A percentile compares a stretch with the other conserved stretches of the same genome.
phyloP scores from a whole-genome alignment of 495 filamentous ascomycete genomes.

The Tetracladium setigerum region DNA sequence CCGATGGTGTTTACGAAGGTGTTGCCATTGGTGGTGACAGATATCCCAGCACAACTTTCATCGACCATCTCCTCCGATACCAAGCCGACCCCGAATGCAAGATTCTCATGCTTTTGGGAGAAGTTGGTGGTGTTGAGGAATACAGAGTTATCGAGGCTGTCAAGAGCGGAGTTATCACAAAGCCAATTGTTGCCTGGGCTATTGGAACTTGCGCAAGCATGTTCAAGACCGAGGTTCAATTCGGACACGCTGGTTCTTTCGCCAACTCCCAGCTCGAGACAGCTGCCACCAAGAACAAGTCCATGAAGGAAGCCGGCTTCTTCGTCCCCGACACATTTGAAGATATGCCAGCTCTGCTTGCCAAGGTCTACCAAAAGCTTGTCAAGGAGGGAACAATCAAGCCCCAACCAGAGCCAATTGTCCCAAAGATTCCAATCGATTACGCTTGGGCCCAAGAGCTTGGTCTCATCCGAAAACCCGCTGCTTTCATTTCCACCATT shows the following conservation, averaged over 20 bases:
- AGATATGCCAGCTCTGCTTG: slow-evolving; percentile 74
- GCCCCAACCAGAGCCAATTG: slow-evolving; percentile 79
- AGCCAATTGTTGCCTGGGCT: slow-evolving; percentile 98
- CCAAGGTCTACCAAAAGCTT: slow-evolving; percentile 74
- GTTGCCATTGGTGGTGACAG: slow-evolving; percentile 98
- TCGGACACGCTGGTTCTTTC: slow-evolving; percentile 96
- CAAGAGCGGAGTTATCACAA: slow-evolving; percentile 87
- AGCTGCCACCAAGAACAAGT: slow-evolving; percentile 89
- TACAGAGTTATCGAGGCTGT: slow-evolving; percentile 99
- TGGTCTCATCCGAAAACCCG: slow-evolving; percentile 97
- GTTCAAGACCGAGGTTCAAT: slow-evolving; percentile 99
- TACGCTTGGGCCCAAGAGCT: slow-evolving; percentile 99
- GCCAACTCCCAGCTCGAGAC: slow-evolving; percentile 99
- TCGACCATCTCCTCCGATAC: slow-evolving; percentile 94
- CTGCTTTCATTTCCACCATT: slow-evolving; percentile 99
- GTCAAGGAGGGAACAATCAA: slow-evolving; percentile 76
- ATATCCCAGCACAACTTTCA: slow-evolving; percentile 98
- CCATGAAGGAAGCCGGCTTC: slow-evolving; percentile 91
- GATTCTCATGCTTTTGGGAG: slow-evolving; percentile 90
- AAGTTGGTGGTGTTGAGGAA: slow-evolving; percentile 98
- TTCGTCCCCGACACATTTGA: slow-evolving; percentile 94
- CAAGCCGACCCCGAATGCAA: slow-evolving; percentile 95
- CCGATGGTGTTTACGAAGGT: slow-evolving; percentile 98
- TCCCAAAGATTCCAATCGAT: slow-evolving; percentile 99
- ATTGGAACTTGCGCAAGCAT: slow-evolving; percentile 98